Evolutionary conservation across 163 green algal genomes (phyloP).

Genomic region (Prototheca wickerhamii): DNA sequence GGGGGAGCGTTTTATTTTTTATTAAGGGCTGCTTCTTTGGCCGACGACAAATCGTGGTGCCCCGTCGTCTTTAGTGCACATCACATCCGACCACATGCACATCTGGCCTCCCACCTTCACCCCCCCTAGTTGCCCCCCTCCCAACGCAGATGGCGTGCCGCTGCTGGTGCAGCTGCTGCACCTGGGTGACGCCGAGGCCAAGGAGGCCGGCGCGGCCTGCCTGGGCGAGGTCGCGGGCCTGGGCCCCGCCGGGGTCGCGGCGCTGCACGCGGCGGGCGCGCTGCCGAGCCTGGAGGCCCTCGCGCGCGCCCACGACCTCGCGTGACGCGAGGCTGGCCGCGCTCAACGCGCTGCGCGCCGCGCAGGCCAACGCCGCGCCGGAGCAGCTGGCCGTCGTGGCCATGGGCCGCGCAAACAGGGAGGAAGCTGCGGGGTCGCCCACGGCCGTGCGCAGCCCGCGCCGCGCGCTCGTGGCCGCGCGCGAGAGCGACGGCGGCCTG

Average conservation of each 20-base stretch:
- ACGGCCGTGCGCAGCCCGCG: too few relatives aligned
- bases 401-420: neutral
- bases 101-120: neutral
- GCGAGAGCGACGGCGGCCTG: constrained; percentile 3
- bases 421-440: too few relatives aligned
- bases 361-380: constrained; percentile 12
- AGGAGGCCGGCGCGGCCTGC: constrained; percentile 24
- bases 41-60: too few relatives aligned
- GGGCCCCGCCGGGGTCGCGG: constrained; percentile 10
- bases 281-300: constrained; percentile 7
- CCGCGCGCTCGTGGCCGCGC: neutral
- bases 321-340: constrained; percentile 9
- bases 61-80: too few relatives aligned
- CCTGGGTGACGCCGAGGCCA: constrained; percentile 11
- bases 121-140: neutral
- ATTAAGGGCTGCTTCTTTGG: too few relatives aligned
- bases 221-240: constrained; percentile 22
- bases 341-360: constrained; percentile 16
- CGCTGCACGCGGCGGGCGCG: constrained; percentile 9
- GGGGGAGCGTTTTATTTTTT: too few relatives aligned
- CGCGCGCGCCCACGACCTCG: neutral
- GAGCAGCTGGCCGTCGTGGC: neutral
- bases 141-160: constrained; percentile 18
- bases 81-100: too few relatives aligned
- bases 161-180: constrained; percentile 28